Conservation (phyloP, 1,284 basidiomycete species). For the Cronartium quercuum region DNA sequence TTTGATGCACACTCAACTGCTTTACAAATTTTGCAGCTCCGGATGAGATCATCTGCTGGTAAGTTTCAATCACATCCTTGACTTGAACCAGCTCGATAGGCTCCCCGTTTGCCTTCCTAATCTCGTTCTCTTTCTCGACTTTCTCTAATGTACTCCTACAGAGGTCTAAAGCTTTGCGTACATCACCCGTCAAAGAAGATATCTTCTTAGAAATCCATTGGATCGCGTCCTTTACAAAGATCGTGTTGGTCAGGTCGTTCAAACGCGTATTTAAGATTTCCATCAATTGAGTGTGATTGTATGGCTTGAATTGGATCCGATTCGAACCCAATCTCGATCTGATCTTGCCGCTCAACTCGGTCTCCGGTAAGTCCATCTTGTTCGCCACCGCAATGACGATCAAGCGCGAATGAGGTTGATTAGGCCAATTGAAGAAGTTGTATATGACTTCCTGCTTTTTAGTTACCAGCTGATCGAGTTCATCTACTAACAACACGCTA, state of each 20-base stretch:
- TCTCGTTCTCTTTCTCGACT: slow-evolving; percentile 41
- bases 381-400: slow-evolving; percentile 97
- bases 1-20: slow-evolving; percentile 75
- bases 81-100: slow-evolving; percentile 58
- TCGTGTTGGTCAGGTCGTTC: slow-evolving; percentile 42
- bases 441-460: slow-evolving; percentile 96
- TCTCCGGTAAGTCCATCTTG: slow-evolving; percentile 94
- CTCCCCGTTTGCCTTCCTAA: slow-evolving; percentile 51
- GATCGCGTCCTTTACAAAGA: slow-evolving; percentile 64
- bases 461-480: slow-evolving; percentile 92
- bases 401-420: slow-evolving; percentile 72
- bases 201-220: slow-evolving; percentile 86
- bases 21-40: slow-evolving; percentile 61
- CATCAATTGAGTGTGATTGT: slow-evolving; percentile 71
- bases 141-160: slow-evolving; percentile 67
- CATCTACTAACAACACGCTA: slow-evolving; percentile 95
- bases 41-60: slow-evolving; percentile 46
- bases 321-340: slow-evolving; percentile 90
- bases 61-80: slow-evolving; percentile 71
- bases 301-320: slow-evolving; percentile 90
- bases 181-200: slow-evolving; percentile 88
- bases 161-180: slow-evolving; percentile 84
- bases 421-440: slow-evolving; percentile 99
- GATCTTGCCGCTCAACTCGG: slow-evolving; percentile 84
- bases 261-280: slow-evolving; percentile 80